phyloP scores from a whole-genome alignment of 1,139 yeast species.

The Yamadazyma atmosphaerica region DNA sequence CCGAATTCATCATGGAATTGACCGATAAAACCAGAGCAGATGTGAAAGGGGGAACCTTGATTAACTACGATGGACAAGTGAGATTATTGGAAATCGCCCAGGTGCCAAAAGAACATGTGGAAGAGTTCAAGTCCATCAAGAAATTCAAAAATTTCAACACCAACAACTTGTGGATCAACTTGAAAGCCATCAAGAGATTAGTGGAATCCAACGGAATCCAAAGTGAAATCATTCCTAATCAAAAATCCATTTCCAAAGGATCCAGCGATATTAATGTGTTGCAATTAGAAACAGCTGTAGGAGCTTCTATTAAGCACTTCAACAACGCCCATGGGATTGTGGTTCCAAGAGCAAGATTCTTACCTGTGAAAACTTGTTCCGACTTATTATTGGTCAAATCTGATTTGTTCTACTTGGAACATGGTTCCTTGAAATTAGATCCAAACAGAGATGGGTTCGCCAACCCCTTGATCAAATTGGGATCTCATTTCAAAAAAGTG shows the following conservation, averaged over 20 bases:
- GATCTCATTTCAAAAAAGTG: slow-evolving; percentile 95
- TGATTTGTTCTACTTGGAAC: slow-evolving; percentile 88
- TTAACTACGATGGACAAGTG: slow-evolving; percentile 93
- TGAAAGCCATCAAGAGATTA: slow-evolving; percentile 89
- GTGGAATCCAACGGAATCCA: slow-evolving; percentile 82
- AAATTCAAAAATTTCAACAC: slow-evolving; percentile 98
- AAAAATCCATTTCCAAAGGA: slow-evolving; percentile 78
- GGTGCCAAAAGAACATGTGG: slow-evolving; percentile 98
- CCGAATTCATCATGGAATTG: slow-evolving; percentile 97
- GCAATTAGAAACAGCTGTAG: slow-evolving; percentile 97
- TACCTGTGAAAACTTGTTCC: slow-evolving; percentile 97
- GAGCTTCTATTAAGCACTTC: slow-evolving; percentile 98
- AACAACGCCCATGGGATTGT: slow-evolving; percentile 96
- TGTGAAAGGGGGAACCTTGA: slow-evolving; percentile 98
- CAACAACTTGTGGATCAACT: slow-evolving; percentile 95
- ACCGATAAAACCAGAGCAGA: slow-evolving; percentile 99
- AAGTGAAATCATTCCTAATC: slow-evolving; percentile 94
- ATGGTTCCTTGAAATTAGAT: slow-evolving; percentile 86
- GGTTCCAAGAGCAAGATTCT: slow-evolving; percentile 95
- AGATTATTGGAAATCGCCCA: slow-evolving; percentile 96
- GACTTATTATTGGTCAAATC: slow-evolving; percentile 93
- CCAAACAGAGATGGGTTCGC: slow-evolving; percentile 82
- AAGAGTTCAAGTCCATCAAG: slow-evolving; percentile 96
- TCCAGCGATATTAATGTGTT: slow-evolving; percentile 78
- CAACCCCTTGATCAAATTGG: slow-evolving; percentile 93